Evolutionary conservation across 2,329 filamentous ascomycete genomes (phyloP).

Genomic region (Parascedosporium putredinis): DNA sequence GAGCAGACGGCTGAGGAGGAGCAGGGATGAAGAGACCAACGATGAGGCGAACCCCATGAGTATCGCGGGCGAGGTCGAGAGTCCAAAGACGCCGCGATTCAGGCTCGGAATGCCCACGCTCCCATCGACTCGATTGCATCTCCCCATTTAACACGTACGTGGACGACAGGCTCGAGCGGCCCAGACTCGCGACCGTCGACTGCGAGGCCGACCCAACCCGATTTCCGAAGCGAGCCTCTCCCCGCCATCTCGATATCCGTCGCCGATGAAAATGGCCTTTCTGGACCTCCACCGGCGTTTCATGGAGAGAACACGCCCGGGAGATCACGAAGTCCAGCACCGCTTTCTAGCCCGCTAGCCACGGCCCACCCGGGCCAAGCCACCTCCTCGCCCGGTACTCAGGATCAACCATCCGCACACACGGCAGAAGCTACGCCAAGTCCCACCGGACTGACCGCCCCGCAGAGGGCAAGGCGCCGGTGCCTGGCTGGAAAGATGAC

Average conservation of each 20-base stretch:
- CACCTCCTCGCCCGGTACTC: neutral
- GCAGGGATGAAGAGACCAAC: neutral
- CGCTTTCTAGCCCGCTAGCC: neutral
- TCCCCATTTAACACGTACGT: constrained; percentile 29
- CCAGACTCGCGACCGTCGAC: constrained; percentile 9
- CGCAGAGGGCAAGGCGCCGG: constrained; percentile 16
- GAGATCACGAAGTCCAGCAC: constrained; percentile 18
- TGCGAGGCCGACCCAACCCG: neutral
- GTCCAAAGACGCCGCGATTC: constrained; percentile 37
- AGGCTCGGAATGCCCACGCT: constrained; percentile 25
- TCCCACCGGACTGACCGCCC: neutral
- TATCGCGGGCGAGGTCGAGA: constrained; percentile 22
- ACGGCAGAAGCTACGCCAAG: neutral
- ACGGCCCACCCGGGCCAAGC: neutral
- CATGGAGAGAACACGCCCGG: constrained; percentile 12
- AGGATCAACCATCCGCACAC: neutral
- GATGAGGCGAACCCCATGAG: neutral
- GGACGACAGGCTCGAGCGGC: constrained; percentile 25
- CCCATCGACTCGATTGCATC: constrained; percentile 29
- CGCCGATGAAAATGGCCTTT: neutral
- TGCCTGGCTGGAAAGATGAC: constrained; percentile 48
- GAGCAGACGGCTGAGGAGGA: neutral
- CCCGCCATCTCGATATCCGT: neutral
- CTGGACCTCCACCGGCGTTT: constrained; percentile 5
- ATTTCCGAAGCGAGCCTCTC: neutral